Evolutionary conservation across 2,329 filamentous ascomycete species (phyloP).

Genomic region (Sporothrix humicola): DNA sequence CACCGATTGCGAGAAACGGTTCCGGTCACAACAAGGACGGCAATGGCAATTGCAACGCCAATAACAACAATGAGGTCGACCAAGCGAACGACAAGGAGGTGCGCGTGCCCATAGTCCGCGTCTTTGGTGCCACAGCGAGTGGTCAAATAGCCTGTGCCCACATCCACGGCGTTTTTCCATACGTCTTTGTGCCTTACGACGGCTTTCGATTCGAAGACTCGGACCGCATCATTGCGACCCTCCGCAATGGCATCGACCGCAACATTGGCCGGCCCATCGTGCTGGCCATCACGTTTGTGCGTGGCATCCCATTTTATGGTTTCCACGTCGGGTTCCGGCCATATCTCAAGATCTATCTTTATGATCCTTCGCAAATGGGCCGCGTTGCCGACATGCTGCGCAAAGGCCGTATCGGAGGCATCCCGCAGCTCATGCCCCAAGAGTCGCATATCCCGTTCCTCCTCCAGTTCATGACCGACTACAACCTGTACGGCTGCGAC

Average conservation of each 20-base stretch:
- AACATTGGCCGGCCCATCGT: conserved; percentile 75
- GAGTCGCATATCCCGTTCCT: conserved; percentile 93
- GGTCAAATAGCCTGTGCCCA: conserved; percentile 97
- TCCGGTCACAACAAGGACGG: background rate
- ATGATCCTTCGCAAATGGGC: conserved; percentile 87
- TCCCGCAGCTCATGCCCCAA: conserved; percentile 92
- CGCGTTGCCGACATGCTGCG: conserved; percentile 84
- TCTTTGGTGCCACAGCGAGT: conserved; percentile 91
- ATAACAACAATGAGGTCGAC: background rate
- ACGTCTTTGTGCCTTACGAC: conserved; percentile 71
- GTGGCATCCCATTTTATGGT: conserved; percentile 94
- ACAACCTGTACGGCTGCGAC: conserved; percentile 93
- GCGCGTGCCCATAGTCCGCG: conserved; percentile 82
- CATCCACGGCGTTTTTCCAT: conserved; percentile 93
- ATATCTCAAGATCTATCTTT: conserved; percentile 93
- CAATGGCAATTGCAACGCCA: background rate
- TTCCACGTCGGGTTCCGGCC: conserved; percentile 90
- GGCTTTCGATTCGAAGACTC: conserved; percentile 17
- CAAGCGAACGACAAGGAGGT: conserved; percentile 47
- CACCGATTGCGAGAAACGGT: conserved; percentile 43
- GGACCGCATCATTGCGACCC: conserved; percentile 42
- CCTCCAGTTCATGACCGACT: conserved; percentile 97
- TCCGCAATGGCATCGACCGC: conserved; percentile 89
- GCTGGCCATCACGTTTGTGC: conserved; percentile 87
- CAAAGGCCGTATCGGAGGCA: conserved; percentile 69